Base-by-base conservation (phyloP, 2,329 filamentous ascomycete genomes). In the Paecilomyces fulvus region DNA sequence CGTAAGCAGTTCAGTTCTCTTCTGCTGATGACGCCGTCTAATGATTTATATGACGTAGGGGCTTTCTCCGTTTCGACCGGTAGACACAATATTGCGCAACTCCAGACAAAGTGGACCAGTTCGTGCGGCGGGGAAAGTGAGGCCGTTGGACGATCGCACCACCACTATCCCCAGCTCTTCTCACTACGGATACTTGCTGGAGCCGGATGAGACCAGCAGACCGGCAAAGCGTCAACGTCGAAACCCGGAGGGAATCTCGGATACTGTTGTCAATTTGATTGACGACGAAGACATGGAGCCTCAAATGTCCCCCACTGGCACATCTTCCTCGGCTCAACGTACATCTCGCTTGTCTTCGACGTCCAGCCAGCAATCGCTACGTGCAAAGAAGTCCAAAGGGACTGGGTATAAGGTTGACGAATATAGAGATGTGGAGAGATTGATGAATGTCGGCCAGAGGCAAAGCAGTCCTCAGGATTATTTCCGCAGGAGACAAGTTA, bases 51-150 rank as follows among this genome's bases (percentile, higher is more conserved):
- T 59, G 9, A 43, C 17, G 20, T 53, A 51, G 54, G 7, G 8
- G 43, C 49, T 31, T 12, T 14, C 7, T 30, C 5, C 60, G 7
- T 63, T 65, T 46, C 65, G 58, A 37, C 68, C 68, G 6, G 33
- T 59, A 1, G 59, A 72, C 51, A 63, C 56, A 25, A 57, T 72
- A 33, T 64, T 65, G 12, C 50, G 51, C 2, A 64, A 65, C 49
- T 52, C 60, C 14, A 65, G 66, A 53, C 62, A 67, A 25, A 73
- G 70, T 55, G 69, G 69, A 6, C 66, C 70, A n/a, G 64, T 71
- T 43, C 67, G 65, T 43, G 67, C 65, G n/a, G n/a, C 37, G 37
- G 37, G 37, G n/a, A 43, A 43, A 17, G 37, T n/a, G n/a, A 43
- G 37, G 37, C n/a, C n/a, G n/a, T 17, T 43, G 37, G 37, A 31